Conservation (phyloP, 1,284 basidiomycete species). For the Mycena citricolor region DNA sequence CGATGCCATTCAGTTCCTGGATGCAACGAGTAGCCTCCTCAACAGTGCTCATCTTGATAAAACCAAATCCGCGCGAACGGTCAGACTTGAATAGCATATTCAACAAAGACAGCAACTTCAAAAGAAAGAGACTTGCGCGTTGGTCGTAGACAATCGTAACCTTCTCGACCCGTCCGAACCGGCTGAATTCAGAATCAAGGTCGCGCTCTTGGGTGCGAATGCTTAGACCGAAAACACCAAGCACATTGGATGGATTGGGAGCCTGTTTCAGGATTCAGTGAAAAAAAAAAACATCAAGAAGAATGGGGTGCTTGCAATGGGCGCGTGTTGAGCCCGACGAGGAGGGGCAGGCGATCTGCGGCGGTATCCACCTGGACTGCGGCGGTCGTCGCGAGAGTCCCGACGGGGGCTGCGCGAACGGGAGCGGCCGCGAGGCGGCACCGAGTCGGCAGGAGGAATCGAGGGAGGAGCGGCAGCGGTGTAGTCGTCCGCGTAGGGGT, state of each 20-base stretch:
- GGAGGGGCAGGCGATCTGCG: slow-evolving; percentile 53
- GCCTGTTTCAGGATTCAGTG: slow-evolving; percentile 68
- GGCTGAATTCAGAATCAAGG: slow-evolving; percentile 89
- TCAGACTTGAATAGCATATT: slow-evolving; percentile 65
- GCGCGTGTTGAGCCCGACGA: slow-evolving; percentile 66
- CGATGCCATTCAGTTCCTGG: slow-evolving; percentile 88
- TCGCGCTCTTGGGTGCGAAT: slow-evolving; percentile 94
- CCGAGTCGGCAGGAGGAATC: slow-evolving; percentile 44
- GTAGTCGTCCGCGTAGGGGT: slow-evolving; percentile 82
- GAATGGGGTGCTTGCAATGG: slow-evolving; percentile 55
- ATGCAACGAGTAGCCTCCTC: slow-evolving; percentile 90
- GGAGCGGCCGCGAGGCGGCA: slow-evolving; percentile 59
- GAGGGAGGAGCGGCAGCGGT: slow-evolving; percentile 64
- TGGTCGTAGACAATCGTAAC: slow-evolving; percentile 99
- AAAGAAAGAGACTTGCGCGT: slow-evolving; percentile 62
- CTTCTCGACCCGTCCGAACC: slow-evolving; percentile 91
- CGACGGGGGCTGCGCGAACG: slow-evolving; percentile 70
- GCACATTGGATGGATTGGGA: slow-evolving; percentile 83
- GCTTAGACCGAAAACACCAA: slow-evolving; percentile 95
- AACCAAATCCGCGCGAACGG: slow-evolving; percentile 96
- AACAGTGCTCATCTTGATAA: slow-evolving; percentile 88
- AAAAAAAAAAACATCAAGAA: slow-evolving; percentile 41
- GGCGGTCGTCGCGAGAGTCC: slow-evolving; percentile 45
- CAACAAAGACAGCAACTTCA: too few relatives aligned
- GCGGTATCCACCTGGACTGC: slow-evolving; percentile 50